phyloP scores from a whole-genome alignment of 2,329 filamentous ascomycete genomes.

The Anisogramma anomala region DNA sequence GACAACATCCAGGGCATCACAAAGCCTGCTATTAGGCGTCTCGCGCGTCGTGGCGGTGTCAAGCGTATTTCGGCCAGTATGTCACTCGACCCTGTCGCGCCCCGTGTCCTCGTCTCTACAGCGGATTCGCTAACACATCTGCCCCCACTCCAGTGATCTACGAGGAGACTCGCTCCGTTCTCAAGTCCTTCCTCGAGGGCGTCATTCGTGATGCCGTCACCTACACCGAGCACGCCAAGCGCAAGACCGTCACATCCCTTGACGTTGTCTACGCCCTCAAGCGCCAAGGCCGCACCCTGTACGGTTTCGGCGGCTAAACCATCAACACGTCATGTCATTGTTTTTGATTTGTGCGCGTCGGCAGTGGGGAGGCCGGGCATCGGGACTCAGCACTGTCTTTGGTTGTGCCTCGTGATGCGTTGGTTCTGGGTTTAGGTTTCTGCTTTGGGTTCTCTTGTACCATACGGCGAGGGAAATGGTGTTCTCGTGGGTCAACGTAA shows the following conservation, averaged over 20 bases:
- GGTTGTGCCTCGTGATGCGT: slow-evolving; percentile 19
- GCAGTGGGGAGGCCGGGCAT: slow-evolving; percentile 11
- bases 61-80: slow-evolving; percentile 98
- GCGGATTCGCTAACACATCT: slow-evolving; percentile 62
- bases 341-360: slow-evolving; percentile 11
- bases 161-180: slow-evolving; percentile 70
- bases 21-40: slow-evolving; percentile 96
- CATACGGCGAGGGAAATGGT: slow-evolving; percentile 17
- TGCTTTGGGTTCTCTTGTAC: slow-evolving; percentile 18
- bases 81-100: slow-evolving; percentile 66
- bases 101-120: slow-evolving; percentile 58
- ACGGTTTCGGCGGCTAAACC: slow-evolving; percentile 77
- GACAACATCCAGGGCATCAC: slow-evolving; percentile 99
- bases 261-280: slow-evolving; percentile 54
- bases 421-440: slow-evolving; percentile 19
- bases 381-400: slow-evolving; percentile 14
- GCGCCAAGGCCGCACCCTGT: slow-evolving; percentile 59
- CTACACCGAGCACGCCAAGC: slow-evolving; percentile 75
- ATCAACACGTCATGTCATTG: slow-evolving; percentile 16
- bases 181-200: slow-evolving; percentile 75
- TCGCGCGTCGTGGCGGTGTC: slow-evolving; percentile 97
- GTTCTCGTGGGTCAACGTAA: slow-evolving; percentile 20
- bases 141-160: slow-evolving; percentile 52
- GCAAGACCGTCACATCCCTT: slow-evolving; percentile 58
- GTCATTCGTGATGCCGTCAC: slow-evolving; percentile 71